Percentiles rank a stretch among this genome's conserved stretches.
phyloP scores from a whole-genome alignment of 805 yeast genomes.

The Yamadazyma tumulicola region DNA sequence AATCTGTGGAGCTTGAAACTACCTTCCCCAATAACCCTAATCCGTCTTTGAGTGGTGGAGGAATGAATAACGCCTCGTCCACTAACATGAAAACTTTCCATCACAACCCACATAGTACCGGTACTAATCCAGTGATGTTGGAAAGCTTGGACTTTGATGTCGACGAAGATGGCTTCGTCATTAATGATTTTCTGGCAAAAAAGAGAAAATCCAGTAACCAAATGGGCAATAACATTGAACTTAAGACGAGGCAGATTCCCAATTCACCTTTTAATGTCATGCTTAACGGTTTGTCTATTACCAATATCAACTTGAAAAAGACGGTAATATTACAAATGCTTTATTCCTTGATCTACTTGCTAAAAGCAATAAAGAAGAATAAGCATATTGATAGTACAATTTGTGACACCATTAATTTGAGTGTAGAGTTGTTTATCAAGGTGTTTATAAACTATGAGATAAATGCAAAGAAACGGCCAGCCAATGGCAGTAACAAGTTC shows the following conservation, averaged over 20 bases:
- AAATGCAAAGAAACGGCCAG: constrained; percentile 15
- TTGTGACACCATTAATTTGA: constrained; percentile 17
- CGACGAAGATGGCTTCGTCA: constrained; percentile 44
- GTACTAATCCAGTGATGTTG: constrained; percentile 24
- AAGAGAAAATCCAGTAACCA: constrained; percentile 21
- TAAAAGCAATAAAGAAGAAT: constrained; percentile 30
- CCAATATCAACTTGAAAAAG: constrained; percentile 42
- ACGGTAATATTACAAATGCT: constrained; percentile 41
- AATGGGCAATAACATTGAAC: constrained; percentile 4
- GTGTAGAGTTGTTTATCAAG: constrained; percentile 32
- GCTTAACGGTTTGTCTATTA: constrained; percentile 41
- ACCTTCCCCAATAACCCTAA: too few relatives aligned
- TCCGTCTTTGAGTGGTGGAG: constrained; percentile 1
- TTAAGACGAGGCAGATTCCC: constrained; percentile 27
- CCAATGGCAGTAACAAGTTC: constrained; percentile 4
- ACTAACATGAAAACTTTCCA: constrained; percentile 8
- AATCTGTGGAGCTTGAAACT: constrained; percentile 14
- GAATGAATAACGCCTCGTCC: background rate
- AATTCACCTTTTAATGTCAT: constrained; percentile 38
- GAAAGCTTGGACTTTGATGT: constrained; percentile 37
- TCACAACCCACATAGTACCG: constrained; percentile 17
- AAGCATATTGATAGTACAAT: constrained; percentile 13
- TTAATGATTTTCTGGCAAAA: constrained; percentile 41
- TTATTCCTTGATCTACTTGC: constrained; percentile 37
- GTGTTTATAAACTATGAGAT: constrained; percentile 39